These are phyloP conservation scores for Candida railenensis DNA, from an alignment of 805 yeast species.

Conservation along the genomic window DNA sequence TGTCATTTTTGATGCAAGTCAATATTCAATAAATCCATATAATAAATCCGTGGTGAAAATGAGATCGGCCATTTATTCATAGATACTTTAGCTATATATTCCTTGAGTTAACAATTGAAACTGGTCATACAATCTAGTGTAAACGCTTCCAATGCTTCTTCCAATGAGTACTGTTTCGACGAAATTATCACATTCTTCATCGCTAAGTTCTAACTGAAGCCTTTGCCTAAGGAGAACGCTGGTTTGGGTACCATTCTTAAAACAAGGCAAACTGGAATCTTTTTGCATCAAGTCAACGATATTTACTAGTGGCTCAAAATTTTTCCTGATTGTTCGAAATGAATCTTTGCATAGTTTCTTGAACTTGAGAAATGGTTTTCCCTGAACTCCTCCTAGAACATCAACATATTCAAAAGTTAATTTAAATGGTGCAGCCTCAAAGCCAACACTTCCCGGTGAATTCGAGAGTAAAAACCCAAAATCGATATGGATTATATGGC, in stretches of 20 bases:
- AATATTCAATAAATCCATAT: too few relatives aligned
- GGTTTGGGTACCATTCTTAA: slow-evolving; percentile 83
- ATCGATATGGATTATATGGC: slow-evolving; percentile 93
- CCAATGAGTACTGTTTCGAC: slow-evolving; percentile 77
- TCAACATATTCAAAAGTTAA: slow-evolving; percentile 88
- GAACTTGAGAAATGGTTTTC: slow-evolving; percentile 60
- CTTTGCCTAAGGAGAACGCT: slow-evolving; percentile 77
- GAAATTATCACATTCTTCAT: slow-evolving; percentile 68
- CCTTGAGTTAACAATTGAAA: slow-evolving; percentile 95
- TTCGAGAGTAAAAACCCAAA: slow-evolving; percentile 92
- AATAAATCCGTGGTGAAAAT: too few relatives aligned
- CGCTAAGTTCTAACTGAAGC: slow-evolving; percentile 73
- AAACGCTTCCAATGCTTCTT: slow-evolving; percentile 82
- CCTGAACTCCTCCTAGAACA: slow-evolving; percentile 74
- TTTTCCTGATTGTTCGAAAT: slow-evolving; percentile 69
- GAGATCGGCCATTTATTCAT: background rate
- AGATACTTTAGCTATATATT: slow-evolving; percentile 57
- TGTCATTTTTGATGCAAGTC: background rate
- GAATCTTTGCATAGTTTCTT: slow-evolving; percentile 65
- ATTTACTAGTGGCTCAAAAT: slow-evolving; percentile 71
- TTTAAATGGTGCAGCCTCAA: slow-evolving; percentile 97
- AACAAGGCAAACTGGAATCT: slow-evolving; percentile 88
- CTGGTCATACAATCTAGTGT: slow-evolving; percentile 92
- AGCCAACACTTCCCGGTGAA: slow-evolving; percentile 95
- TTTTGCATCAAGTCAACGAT: slow-evolving; percentile 94